Conservation (phyloP, 257 asterid species). For the Lycium barbarum region DNA sequence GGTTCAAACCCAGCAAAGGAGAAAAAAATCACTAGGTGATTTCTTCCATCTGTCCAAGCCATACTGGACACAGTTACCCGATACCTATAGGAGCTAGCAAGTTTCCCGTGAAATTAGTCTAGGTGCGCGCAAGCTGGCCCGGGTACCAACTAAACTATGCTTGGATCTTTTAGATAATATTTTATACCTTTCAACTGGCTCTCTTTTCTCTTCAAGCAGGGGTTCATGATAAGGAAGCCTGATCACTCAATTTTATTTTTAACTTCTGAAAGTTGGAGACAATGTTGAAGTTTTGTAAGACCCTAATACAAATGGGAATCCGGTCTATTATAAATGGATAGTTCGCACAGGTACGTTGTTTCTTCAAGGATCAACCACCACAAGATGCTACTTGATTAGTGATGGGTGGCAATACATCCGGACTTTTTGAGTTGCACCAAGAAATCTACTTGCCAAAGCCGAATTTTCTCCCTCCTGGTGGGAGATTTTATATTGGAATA, state of each 20-base stretch:
- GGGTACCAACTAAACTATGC: background rate
- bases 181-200: background rate
- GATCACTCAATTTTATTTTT: background rate
- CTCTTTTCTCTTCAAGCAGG: conserved; percentile 20
- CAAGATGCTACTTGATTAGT: background rate
- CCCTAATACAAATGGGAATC: background rate
- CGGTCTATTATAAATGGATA: background rate
- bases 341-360: background rate
- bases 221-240: background rate
- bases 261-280: conserved; percentile 14
- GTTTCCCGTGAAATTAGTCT: background rate
- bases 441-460: background rate
- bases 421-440: background rate
- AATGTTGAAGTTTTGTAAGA: background rate
- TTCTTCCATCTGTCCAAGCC: background rate
- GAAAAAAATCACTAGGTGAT: background rate
- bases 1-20: background rate
- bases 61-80: background rate
- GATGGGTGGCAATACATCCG: background rate
- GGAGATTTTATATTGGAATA: conserved; percentile 1
- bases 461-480: background rate
- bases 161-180: background rate
- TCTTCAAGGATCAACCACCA: conserved; percentile 15
- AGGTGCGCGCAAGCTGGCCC: background rate
- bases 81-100: background rate